These are phyloP conservation scores for Saturnispora kantuleensis DNA, from an alignment of 805 yeast species.

Conservation along the genomic window DNA sequence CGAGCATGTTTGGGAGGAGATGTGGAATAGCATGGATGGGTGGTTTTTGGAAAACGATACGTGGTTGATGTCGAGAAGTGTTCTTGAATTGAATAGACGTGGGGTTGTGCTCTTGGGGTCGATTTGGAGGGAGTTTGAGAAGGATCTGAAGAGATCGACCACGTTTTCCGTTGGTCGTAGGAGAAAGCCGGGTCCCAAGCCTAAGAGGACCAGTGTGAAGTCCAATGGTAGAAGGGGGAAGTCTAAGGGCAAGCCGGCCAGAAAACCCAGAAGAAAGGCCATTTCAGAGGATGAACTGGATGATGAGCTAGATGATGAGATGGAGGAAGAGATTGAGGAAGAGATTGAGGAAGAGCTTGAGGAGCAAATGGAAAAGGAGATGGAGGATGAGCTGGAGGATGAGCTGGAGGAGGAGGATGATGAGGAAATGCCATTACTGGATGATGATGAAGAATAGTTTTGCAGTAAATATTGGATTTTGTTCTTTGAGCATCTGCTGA, in stretches of 20 bases:
- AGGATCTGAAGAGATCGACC: constrained; percentile 3
- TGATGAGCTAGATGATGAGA: constrained; percentile 1
- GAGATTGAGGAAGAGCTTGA: constrained; percentile 1
- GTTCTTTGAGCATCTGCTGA: no score
- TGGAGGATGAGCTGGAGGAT: constrained; percentile 3
- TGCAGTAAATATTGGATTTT: no score
- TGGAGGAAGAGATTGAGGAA: constrained; percentile 1
- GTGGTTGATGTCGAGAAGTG: constrained; percentile 71
- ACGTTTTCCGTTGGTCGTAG: background rate
- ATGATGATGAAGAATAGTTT: constrained; percentile 4
- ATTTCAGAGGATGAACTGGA: constrained; percentile 4
- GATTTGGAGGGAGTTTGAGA: constrained; percentile 60
- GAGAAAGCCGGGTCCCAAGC: background rate
- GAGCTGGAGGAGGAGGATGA: constrained; percentile 1
- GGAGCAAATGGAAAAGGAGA: constrained; percentile 3
- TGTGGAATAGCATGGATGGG: constrained; percentile 21
- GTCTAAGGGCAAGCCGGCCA: background rate
- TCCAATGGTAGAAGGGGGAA: background rate
- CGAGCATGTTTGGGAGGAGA: constrained; percentile 67
- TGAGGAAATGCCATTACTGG: constrained; percentile 1
- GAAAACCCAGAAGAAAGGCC: background rate
- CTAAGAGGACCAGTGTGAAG: background rate
- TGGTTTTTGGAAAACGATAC: constrained; percentile 39
- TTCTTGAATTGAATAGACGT: constrained; percentile 72
- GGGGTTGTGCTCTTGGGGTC: constrained; percentile 70